Conservation (phyloP, 1,139 yeast species). For the Neolecta irregularis region DNA sequence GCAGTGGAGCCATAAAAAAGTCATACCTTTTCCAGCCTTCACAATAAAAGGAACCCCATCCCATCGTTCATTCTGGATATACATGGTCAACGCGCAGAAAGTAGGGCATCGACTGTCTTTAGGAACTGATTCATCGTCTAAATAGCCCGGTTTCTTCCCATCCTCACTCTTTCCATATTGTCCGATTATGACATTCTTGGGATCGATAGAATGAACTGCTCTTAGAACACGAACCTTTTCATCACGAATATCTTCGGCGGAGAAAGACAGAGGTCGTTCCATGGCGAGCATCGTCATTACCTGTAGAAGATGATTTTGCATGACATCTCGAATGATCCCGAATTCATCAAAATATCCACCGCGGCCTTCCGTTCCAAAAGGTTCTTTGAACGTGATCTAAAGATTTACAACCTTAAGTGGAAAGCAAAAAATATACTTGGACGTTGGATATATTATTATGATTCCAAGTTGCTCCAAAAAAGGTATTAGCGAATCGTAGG, state of each 20-base stretch:
- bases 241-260: constrained; percentile 87
- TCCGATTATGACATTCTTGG: constrained; percentile 59
- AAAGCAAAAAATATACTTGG: constrained; percentile 27
- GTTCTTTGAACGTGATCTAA: constrained; percentile 71
- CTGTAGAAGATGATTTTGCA: constrained; percentile 94
- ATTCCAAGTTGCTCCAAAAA: constrained; percentile 78
- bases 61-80: constrained; percentile 89
- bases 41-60: constrained; percentile 91
- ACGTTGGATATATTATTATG: constrained; percentile 58
- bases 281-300: constrained; percentile 80
- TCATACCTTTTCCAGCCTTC: constrained; percentile 82
- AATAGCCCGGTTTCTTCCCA: constrained; percentile 76
- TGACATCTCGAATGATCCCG: constrained; percentile 93
- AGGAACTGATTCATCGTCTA: constrained; percentile 86
- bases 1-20: constrained; percentile 41
- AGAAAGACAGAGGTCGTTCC: constrained; percentile 86
- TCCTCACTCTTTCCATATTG: constrained; percentile 77
- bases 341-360: constrained; percentile 94
- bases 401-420: neutral
- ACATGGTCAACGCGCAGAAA: constrained; percentile 68
- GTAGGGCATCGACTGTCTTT: constrained; percentile 75
- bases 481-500: constrained; percentile 76
- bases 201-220: constrained; percentile 55
- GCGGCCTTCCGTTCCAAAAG: constrained; percentile 95
- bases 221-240: constrained; percentile 88